phyloP scores from a whole-genome alignment of 2,329 filamentous ascomycete species.

The Knufia fluminis region DNA sequence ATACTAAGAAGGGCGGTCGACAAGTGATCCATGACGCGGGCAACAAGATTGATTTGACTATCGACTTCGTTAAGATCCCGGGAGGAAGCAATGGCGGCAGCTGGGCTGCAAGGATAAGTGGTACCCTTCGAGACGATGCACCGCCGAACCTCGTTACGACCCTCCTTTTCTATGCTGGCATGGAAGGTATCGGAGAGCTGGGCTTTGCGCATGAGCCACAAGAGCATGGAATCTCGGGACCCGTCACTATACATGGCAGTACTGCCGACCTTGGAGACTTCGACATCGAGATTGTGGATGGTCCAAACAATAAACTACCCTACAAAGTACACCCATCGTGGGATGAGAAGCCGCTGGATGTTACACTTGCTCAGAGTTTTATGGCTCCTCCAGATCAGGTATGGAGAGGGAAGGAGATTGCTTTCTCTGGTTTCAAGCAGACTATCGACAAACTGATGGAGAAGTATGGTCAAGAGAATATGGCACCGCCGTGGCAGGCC shows the following conservation, averaged over 20 bases:
- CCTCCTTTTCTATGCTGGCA: constrained; percentile 69
- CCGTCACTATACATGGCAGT: constrained; percentile 61
- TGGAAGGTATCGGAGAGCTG: constrained; percentile 66
- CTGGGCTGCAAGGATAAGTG: constrained; percentile 85
- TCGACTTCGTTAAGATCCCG: constrained; percentile 86
- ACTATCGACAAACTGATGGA: constrained; percentile 51
- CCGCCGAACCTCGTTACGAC: constrained; percentile 61
- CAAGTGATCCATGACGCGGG: constrained; percentile 85
- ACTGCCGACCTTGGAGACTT: constrained; percentile 69
- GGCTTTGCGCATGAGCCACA: constrained; percentile 48
- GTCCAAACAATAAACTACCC: constrained; percentile 52
- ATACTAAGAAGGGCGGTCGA: constrained; percentile 74
- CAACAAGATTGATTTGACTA: constrained; percentile 83
- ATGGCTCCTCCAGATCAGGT: constrained; percentile 56
- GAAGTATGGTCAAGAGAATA: constrained; percentile 53
- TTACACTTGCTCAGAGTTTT: constrained; percentile 66
- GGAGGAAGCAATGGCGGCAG: constrained; percentile 77
- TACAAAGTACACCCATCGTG: constrained; percentile 56
- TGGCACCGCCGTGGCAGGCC: constrained; percentile 74
- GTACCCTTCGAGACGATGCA: constrained; percentile 62
- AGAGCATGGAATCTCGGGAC: constrained; percentile 46
- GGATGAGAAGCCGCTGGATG: constrained; percentile 60
- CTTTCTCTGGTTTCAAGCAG: constrained; percentile 56
- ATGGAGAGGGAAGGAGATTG: constrained; percentile 73
- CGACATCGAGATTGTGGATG: constrained; percentile 65